Percentiles rank a stretch among this genome's conserved stretches.
Evolutionary conservation across 2,329 filamentous ascomycete species (phyloP).

Genomic region (Fusarium haematococcum): DNA sequence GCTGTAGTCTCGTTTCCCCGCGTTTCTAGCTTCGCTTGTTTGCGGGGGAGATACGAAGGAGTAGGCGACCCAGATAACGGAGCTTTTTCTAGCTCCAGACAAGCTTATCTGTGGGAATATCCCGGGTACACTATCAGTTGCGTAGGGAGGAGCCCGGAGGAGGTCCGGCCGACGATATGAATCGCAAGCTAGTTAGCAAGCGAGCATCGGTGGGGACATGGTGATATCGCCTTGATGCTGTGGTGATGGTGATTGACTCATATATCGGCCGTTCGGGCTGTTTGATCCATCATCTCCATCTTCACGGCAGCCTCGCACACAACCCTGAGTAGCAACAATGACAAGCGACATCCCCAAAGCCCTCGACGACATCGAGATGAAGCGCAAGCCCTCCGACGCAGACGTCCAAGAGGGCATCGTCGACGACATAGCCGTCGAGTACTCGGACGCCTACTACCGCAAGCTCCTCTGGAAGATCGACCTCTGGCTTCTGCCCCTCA

Average conservation of each 20-base stretch:
- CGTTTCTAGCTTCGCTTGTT: not conserved
- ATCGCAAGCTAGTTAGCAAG: not conserved
- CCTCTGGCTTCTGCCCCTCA: slow-evolving; percentile 46
- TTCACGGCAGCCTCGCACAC: not conserved
- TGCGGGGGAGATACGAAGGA: not conserved
- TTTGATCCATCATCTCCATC: not conserved
- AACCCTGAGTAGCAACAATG: not conserved
- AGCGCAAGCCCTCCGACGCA: not conserved
- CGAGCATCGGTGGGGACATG: not conserved
- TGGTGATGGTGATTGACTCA: not conserved
- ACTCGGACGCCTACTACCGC: slow-evolving; percentile 41
- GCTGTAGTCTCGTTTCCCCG: not conserved
- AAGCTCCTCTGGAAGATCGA: slow-evolving; percentile 48
- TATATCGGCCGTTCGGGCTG: not conserved
- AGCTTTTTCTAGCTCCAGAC: not conserved
- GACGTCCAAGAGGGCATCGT: not conserved
- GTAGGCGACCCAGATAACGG: not conserved
- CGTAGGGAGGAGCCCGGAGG: not conserved
- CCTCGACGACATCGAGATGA: not conserved
- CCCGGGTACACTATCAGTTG: not conserved
- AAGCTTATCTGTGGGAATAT: not conserved
- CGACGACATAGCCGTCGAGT: slow-evolving; percentile 16
- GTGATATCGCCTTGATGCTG: not conserved
- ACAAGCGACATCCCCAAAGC: not conserved
- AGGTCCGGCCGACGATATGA: not conserved